Percentiles rank a stretch among this genome's conserved stretches.
Conservation (phyloP, 2,329 filamentous ascomycete genomes). For the Ophiostoma sp. region DNA sequence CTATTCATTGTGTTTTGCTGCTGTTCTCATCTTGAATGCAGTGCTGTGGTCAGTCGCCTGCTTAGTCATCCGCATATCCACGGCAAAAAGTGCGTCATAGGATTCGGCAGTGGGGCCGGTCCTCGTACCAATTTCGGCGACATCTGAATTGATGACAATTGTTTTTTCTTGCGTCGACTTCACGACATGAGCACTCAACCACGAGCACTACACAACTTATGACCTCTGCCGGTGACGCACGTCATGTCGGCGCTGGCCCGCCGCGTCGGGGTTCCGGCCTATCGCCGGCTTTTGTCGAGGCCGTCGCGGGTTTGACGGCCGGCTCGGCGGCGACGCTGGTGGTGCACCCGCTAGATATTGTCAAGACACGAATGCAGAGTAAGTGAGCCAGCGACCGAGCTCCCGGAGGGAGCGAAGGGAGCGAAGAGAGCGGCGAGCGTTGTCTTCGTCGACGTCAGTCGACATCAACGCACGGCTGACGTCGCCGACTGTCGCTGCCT, state of each 20-base stretch:
- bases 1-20: background rate
- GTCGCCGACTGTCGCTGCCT: background rate
- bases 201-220: background rate
- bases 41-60: background rate
- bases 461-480: no score
- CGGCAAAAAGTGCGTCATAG: conserved; percentile 18
- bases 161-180: background rate
- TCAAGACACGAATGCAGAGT: conserved; percentile 96
- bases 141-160: background rate
- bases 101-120: conserved; percentile 12
- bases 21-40: background rate
- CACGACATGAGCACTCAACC: background rate
- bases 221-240: conserved; percentile 19
- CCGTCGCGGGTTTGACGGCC: conserved; percentile 84
- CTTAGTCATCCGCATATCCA: background rate
- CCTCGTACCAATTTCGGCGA: background rate
- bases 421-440: background rate
- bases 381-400: conserved; percentile 33
- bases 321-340: conserved; percentile 82
- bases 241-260: conserved; percentile 1
- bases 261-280: conserved; percentile 41
- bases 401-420: background rate
- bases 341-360: conserved; percentile 89
- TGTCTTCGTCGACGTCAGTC: no score
- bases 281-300: conserved; percentile 80